These are phyloP conservation scores for Botrytis porri DNA, from an alignment of 2,329 filamentous ascomycete genomes.

Conservation along the genomic window DNA sequence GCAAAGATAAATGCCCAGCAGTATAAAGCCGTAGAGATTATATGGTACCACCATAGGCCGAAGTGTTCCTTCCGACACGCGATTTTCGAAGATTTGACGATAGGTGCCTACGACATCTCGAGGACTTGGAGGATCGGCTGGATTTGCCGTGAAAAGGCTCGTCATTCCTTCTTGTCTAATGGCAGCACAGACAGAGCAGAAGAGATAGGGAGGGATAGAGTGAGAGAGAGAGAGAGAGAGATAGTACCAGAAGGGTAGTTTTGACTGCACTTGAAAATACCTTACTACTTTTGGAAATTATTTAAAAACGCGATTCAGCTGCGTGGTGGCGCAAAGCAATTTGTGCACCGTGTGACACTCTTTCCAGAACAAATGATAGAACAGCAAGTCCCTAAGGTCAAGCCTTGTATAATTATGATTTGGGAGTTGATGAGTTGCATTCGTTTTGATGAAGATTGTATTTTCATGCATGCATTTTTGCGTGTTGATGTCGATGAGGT, in stretches of 20 bases:
- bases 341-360: background rate
- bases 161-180: background rate
- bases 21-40: slow-evolving; percentile 46
- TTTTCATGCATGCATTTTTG: background rate
- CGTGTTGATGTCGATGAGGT: background rate
- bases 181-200: background rate
- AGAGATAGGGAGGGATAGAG: background rate
- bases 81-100: slow-evolving; percentile 41
- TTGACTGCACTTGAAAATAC: background rate
- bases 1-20: slow-evolving; percentile 53
- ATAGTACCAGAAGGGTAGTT: background rate
- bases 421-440: background rate
- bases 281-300: background rate
- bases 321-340: background rate
- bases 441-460: background rate
- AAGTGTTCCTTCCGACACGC: slow-evolving; percentile 41
- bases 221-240: background rate
- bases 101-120: slow-evolving; percentile 37
- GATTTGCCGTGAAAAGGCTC: background rate
- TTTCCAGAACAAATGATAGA: background rate
- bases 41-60: slow-evolving; percentile 54
- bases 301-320: background rate
- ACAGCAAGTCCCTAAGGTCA: background rate
- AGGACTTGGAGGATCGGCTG: slow-evolving; percentile 23
- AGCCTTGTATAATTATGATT: background rate